Percentiles rank a stretch among this genome's conserved stretches.
These are phyloP conservation scores for Penicillium vulpinum DNA, from an alignment of 2,329 filamentous ascomycete species.

Conservation along the genomic window DNA sequence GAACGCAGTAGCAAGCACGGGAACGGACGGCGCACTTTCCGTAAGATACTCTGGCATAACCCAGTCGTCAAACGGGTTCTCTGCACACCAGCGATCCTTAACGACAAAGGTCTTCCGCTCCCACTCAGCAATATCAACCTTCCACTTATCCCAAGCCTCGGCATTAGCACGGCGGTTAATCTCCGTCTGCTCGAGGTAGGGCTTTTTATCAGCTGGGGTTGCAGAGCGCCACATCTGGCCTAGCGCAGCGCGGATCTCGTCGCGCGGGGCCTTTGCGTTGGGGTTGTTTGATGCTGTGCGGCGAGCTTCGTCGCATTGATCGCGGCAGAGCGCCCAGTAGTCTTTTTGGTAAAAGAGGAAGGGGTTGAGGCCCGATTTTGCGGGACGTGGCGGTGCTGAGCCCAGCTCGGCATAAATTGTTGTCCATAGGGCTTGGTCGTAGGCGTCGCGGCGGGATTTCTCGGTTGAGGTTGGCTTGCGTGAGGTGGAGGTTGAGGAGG, in stretches of 20 bases:
- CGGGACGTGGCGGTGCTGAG: slow-evolving; percentile 70
- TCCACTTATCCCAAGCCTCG: slow-evolving; percentile 68
- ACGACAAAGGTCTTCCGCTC: slow-evolving; percentile 40
- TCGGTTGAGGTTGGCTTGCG: slow-evolving; percentile 18
- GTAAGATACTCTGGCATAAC: slow-evolving; percentile 6
- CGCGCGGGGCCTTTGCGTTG: slow-evolving; percentile 64
- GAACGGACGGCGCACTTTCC: neutral
- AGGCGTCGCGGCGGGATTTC: slow-evolving; percentile 47
- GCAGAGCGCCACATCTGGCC: slow-evolving; percentile 90
- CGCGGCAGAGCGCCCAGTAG: slow-evolving; percentile 62
- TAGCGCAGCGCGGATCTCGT: slow-evolving; percentile 79
- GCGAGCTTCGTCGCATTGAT: slow-evolving; percentile 69
- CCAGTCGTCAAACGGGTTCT: slow-evolving; percentile 41
- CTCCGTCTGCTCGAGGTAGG: slow-evolving; percentile 74
- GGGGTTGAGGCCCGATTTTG: slow-evolving; percentile 74
- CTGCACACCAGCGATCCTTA: slow-evolving; percentile 42
- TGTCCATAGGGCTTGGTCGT: slow-evolving; percentile 59
- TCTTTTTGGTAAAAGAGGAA: slow-evolving; percentile 88
- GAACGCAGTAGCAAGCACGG: slow-evolving; percentile 10
- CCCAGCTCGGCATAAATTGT: slow-evolving; percentile 66
- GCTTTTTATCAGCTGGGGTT: slow-evolving; percentile 66
- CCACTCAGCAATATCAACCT: slow-evolving; percentile 61
- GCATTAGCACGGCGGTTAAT: slow-evolving; percentile 69
- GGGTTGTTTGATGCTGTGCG: slow-evolving; percentile 64
- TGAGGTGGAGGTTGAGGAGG: slow-evolving; percentile 10